Base-by-base conservation (phyloP, 306 rosid genomes). In the Medicago lupulina region DNA sequence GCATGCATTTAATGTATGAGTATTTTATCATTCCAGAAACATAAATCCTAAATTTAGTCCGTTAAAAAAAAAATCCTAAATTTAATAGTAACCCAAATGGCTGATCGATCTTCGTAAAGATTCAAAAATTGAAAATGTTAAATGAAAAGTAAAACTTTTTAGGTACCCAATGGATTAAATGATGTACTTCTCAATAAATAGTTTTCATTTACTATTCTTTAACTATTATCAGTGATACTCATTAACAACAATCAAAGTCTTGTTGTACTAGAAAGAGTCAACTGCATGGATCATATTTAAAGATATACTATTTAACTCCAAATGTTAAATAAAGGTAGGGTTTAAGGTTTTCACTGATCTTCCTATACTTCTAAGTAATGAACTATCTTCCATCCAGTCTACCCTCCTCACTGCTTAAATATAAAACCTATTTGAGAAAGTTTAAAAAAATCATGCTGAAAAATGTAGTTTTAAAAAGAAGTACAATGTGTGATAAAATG, bases 401-500 rank as follows among this genome's bases (percentile, higher is more conserved):
- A 61, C 67, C 67, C 43, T 31, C 67, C 43, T 31, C n/a, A 31
- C 43, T 14, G 34, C 14, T 55, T 64, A 64, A 43, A 58, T 59
- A 73, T 58, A 46, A 71, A 71, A 34, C 64, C 75, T 51, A 34
- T 6, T 7, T 31, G 71, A 61, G 49, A 36, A 21, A 13, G 70
- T 38, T 16, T 59, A 2, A 16, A 36, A 46, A 70, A 61, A 25
- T 3, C 14, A 17, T 53, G 41, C 46, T 60, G 34, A 51, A 44
- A 19, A 60, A 23, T 66, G 36, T 15, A 61, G 2, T 14, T 18
- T 7, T 4, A 9, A 67, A 67, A 73, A 18, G 31, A 69, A 62
- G 31, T 38, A 5, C 13, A 53, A 66, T 71, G 81, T n/a, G 59
- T 38, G 59, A 71, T 3, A 70, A 75, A 75, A 76, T 40, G 31